Base-by-base conservation (phyloP, 2,329 filamentous ascomycete species). In the Paraphaeosphaeria minitans region DNA sequence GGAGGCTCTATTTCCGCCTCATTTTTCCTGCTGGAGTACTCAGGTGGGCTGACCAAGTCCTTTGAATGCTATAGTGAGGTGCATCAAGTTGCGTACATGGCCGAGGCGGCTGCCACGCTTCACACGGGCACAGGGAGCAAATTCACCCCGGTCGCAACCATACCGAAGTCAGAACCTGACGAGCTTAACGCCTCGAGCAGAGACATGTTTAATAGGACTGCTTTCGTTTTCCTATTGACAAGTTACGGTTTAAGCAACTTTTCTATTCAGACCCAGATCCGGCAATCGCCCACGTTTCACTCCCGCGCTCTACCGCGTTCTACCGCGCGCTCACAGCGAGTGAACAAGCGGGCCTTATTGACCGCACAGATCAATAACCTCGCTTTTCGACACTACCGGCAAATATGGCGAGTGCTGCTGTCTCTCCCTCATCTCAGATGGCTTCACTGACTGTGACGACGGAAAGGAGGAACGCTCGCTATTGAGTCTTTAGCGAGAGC, bases 191-290 rank as follows among this genome's bases (percentile, higher is more conserved):
- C 22, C 42, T 6, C 42, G n/a, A 13, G 2, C 19, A 45, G 43
- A 63, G 58, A 62, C 64, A 66, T 65, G 62, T 65, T 55, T 66
- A 48, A 56, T 57, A 3, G 24, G 21, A 39, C 19, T 14, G 50
- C n/a, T 8, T 53, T 64, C 3, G 3, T 53, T 64, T 63, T 66
- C 53, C 53, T 71, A 70, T 70, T 74, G 62, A 71, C 13, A 50
- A 47, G 29, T 63, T 48, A 14, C 49, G 35, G 27, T 47, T 55
- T 29, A 24, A 42, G 29, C 43, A 41, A n/a, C 35, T 65, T 69
- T 69, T 50, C 69, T 74, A 74, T 74, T 74, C 70, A 75, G 56
- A 70, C 66, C 73, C 70, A 48, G 67, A 72, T 69, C 35, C 63
- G 69, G 70, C 49, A 61, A 53, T 22, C 33, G 27, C 12, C 45